phyloP scores from a whole-genome alignment of 805 yeast species.

The Metschnikowia continentalis region DNA sequence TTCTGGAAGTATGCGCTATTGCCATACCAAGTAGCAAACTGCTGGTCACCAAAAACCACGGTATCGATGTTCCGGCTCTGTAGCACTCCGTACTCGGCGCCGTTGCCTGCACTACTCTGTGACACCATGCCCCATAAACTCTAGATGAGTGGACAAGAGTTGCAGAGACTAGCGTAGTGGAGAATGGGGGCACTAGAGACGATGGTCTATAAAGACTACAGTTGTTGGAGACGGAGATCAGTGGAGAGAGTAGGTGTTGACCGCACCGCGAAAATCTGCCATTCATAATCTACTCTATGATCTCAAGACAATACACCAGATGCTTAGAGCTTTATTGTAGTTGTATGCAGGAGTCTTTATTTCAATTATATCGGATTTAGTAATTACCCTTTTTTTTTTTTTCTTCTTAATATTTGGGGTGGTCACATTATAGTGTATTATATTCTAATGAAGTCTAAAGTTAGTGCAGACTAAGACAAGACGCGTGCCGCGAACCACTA shows the following conservation, averaged over 20 bases:
- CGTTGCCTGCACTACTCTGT: not conserved
- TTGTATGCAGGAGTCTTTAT: not conserved
- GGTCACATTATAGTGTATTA: no score
- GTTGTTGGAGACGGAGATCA: not conserved
- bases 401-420: no score
- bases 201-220: not conserved
- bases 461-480: not conserved
- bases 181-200: no score
- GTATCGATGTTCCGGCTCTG: slow-evolving; percentile 57
- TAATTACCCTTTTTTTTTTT: no score
- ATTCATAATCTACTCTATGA: no score
- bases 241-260: not conserved
- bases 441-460: no score
- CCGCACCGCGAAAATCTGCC: not conserved
- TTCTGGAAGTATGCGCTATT: slow-evolving; percentile 66
- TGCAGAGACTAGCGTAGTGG: not conserved
- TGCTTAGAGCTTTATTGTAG: not conserved
- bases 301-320: no score
- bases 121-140: slow-evolving; percentile 1
- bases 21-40: slow-evolving; percentile 84
- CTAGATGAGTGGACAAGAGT: not conserved
- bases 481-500: not conserved
- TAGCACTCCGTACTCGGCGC: slow-evolving; percentile 52
- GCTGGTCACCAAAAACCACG: slow-evolving; percentile 64
- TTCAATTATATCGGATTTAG: no score